Evolutionary conservation across 2,329 filamentous ascomycete genomes (phyloP).

Genomic region (Gremmenia infestans): DNA sequence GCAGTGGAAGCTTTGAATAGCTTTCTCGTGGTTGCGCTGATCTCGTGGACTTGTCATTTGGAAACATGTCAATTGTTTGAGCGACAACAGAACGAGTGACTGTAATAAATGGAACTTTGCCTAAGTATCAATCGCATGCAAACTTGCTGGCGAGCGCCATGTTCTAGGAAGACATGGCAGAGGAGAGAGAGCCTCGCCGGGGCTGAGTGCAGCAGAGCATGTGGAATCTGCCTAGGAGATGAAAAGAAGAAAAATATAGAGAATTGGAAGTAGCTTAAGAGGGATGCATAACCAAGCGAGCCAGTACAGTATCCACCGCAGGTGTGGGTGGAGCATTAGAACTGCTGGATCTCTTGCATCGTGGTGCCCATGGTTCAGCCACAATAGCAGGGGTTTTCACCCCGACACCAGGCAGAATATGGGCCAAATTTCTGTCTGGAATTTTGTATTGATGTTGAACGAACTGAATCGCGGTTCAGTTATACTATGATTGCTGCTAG

Average conservation of each 20-base stretch:
- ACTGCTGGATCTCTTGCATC: too few relatives aligned
- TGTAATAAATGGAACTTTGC: not conserved
- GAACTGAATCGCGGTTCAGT: too few relatives aligned
- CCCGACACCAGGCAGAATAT: too few relatives aligned
- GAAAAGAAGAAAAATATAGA: too few relatives aligned
- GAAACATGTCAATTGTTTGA: not conserved
- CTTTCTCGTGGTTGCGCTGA: constrained; percentile 1
- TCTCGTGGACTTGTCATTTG: not conserved
- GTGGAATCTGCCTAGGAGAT: not conserved
- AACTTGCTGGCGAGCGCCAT: not conserved
- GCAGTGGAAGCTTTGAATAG: not conserved
- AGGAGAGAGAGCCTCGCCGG: not conserved
- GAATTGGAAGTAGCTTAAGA: too few relatives aligned
- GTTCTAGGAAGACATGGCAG: not conserved
- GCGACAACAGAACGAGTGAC: not conserved
- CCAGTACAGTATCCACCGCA: too few relatives aligned
- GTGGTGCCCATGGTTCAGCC: too few relatives aligned
- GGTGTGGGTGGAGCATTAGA: too few relatives aligned
- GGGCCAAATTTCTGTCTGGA: too few relatives aligned
- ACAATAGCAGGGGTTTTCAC: too few relatives aligned
- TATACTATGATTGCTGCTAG: too few relatives aligned
- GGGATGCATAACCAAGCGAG: not conserved
- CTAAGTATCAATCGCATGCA: not conserved
- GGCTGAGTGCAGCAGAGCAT: not conserved
- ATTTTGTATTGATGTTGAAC: too few relatives aligned